Conservation (phyloP, 306 rosid genomes). For the Lathyrus oleraceus region DNA sequence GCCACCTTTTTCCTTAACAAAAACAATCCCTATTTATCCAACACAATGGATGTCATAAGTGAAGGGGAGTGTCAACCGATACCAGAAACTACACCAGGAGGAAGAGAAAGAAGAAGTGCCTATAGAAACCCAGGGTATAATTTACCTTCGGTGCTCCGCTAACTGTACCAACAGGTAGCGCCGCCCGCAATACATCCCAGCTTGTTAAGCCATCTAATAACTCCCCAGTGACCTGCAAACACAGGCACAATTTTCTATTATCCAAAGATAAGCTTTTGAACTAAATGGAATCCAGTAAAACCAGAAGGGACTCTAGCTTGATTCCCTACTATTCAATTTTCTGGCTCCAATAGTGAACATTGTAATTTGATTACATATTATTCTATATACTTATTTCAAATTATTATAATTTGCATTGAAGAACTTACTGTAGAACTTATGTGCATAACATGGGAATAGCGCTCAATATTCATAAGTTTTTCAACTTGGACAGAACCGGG, state of each 20-base stretch:
- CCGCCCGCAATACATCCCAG: slow-evolving; percentile 92
- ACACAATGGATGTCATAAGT: slow-evolving; percentile 11
- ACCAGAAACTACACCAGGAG: slow-evolving; percentile 1
- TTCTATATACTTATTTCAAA: background rate
- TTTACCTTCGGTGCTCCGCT: slow-evolving; percentile 98
- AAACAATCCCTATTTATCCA: background rate
- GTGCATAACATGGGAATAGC: slow-evolving; percentile 99
- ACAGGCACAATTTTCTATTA: slow-evolving; percentile 6
- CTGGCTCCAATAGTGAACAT: background rate
- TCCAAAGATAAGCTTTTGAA: slow-evolving; percentile 20
- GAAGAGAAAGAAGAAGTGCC: background rate
- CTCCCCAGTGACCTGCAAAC: slow-evolving; percentile 86
- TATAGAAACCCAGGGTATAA: slow-evolving; percentile 2
- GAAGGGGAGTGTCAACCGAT: slow-evolving; percentile 11
- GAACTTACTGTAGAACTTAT: slow-evolving; percentile 91
- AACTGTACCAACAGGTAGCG: slow-evolving; percentile 97
- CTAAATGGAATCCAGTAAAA: slow-evolving; percentile 23
- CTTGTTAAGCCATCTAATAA: slow-evolving; percentile 68
- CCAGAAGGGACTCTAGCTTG: slow-evolving; percentile 14
- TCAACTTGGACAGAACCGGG: slow-evolving; percentile 90
- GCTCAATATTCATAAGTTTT: slow-evolving; percentile 86
- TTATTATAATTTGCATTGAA: slow-evolving; percentile 6
- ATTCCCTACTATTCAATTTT: slow-evolving; percentile 16
- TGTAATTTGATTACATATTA: background rate
- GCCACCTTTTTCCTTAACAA: background rate